These are phyloP conservation scores for Ascochyta fabae DNA, from an alignment of 2,329 filamentous ascomycete species.

Conservation along the genomic window DNA sequence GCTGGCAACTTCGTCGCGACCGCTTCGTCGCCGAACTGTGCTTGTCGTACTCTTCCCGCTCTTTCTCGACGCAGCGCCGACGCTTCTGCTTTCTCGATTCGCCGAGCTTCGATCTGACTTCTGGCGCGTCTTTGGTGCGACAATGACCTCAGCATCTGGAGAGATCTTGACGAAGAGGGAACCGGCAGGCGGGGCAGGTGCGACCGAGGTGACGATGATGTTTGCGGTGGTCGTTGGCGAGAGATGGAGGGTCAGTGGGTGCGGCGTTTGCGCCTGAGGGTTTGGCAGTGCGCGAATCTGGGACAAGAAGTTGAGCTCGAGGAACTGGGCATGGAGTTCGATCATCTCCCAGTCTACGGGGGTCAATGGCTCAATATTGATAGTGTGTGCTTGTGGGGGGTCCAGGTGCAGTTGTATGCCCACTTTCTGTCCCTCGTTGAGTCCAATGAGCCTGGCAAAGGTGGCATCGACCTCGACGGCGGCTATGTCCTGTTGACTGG, in stretches of 20 bases:
- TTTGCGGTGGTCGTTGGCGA: slow-evolving; percentile 96
- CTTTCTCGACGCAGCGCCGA: slow-evolving; percentile 78
- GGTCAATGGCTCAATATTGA: slow-evolving; percentile 95
- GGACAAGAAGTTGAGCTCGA: slow-evolving; percentile 90
- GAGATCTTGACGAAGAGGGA: slow-evolving; percentile 89
- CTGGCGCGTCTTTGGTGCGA: slow-evolving; percentile 87
- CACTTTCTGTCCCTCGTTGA: slow-evolving; percentile 81
- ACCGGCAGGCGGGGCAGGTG: slow-evolving; percentile 71
- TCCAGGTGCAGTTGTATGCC: slow-evolving; percentile 79
- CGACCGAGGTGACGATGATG: slow-evolving; percentile 83
- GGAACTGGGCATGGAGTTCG: slow-evolving; percentile 92
- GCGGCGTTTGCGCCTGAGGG: slow-evolving; percentile 68
- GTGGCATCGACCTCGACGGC: slow-evolving; percentile 87
- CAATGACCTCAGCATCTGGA: slow-evolving; percentile 94
- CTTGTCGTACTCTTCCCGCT: slow-evolving; percentile 78
- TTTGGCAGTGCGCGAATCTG: slow-evolving; percentile 95
- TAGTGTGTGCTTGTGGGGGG: slow-evolving; percentile 87
- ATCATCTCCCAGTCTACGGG: slow-evolving; percentile 99
- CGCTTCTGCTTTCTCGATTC: slow-evolving; percentile 76
- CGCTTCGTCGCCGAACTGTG: slow-evolving; percentile 66
- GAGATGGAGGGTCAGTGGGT: slow-evolving; percentile 88
- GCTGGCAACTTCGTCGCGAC: slow-evolving; percentile 68
- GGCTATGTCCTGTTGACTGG: slow-evolving; percentile 75
- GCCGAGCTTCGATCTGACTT: slow-evolving; percentile 67
- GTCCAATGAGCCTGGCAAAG: slow-evolving; percentile 76